Percentiles rank a stretch among this genome's conserved stretches.
These are phyloP conservation scores for Nicotiana benthamiana DNA, from an alignment of 257 asterid species.

Conservation along the genomic window DNA sequence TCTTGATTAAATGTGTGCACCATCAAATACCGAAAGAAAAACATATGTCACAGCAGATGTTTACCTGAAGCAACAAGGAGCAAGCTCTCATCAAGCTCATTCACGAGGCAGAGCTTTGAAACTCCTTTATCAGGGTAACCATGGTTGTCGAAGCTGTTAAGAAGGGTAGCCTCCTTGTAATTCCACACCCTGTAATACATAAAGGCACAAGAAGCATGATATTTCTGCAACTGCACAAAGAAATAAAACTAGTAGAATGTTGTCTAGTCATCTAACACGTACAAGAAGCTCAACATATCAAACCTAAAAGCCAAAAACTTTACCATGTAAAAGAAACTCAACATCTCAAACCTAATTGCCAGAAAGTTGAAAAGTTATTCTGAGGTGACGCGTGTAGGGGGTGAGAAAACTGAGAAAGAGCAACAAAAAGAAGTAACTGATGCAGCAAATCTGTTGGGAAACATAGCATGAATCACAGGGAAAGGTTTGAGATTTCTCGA, in stretches of 20 bases:
- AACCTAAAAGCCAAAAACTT: not conserved
- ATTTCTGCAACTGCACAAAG: not conserved
- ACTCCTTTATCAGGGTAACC: slow-evolving; percentile 58
- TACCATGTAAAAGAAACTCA: not conserved
- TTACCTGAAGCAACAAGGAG: slow-evolving; percentile 86
- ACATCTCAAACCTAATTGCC: not conserved
- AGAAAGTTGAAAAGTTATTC: not conserved
- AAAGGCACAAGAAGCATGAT: not conserved
- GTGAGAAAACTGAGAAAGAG: not conserved
- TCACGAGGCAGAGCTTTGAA: slow-evolving; percentile 68
- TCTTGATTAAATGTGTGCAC: not conserved
- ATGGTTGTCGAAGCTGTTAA: slow-evolving; percentile 65
- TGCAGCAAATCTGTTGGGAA: not conserved
- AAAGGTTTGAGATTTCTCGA: not conserved
- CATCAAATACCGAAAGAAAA: slow-evolving; percentile 11
- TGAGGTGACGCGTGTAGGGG: not conserved
- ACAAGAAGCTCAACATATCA: not conserved
- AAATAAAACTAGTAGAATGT: not conserved
- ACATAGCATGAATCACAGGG: not conserved
- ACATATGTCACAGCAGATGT: slow-evolving; percentile 9
- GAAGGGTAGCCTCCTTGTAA: slow-evolving; percentile 55
- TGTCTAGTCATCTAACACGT: not conserved
- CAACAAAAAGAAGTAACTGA: not conserved
- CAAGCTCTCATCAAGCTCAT: slow-evolving; percentile 68
- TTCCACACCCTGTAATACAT: slow-evolving; percentile 17